These are phyloP conservation scores for Calonectria honghensis DNA, from an alignment of 2,329 filamentous ascomycete species.

Conservation along the genomic window DNA sequence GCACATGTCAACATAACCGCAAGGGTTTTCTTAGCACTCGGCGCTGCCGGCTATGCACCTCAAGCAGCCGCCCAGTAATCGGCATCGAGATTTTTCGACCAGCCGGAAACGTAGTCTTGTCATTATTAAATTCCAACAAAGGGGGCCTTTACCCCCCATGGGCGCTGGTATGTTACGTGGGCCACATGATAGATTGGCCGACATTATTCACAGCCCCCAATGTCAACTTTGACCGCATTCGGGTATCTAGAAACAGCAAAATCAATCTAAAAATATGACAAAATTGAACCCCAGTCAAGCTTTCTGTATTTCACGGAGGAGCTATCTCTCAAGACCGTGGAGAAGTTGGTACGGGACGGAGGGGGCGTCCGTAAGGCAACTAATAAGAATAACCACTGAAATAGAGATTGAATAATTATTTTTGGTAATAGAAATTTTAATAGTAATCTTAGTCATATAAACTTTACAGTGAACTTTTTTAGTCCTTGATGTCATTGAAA, in stretches of 20 bases:
- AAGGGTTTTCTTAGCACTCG: not conserved
- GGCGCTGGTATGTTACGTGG: not conserved
- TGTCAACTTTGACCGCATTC: not conserved
- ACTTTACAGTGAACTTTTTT: not conserved
- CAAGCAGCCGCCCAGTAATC: not conserved
- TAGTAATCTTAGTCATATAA: too few species aligned
- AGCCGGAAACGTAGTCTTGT: too few species aligned
- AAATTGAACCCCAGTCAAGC: not conserved
- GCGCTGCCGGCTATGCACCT: not conserved
- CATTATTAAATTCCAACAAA: too few species aligned
- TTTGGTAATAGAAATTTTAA: too few species aligned
- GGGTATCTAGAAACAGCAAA: not conserved
- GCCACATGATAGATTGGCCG: not conserved
- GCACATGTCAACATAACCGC: not conserved
- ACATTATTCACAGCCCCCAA: not conserved
- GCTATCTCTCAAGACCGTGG: not conserved
- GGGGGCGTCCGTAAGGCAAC: too few species aligned
- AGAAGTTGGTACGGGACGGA: not conserved
- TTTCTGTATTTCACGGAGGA: not conserved
- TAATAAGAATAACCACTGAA: too few species aligned
- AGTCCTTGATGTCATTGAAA: not conserved
- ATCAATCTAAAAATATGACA: not conserved
- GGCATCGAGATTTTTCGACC: not conserved
- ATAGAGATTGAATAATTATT: too few species aligned
- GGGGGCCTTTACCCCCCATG: not conserved